Evolutionary conservation across 2,329 filamentous ascomycete genomes (phyloP).

Genomic region (Aspergillus pseudonomiae): DNA sequence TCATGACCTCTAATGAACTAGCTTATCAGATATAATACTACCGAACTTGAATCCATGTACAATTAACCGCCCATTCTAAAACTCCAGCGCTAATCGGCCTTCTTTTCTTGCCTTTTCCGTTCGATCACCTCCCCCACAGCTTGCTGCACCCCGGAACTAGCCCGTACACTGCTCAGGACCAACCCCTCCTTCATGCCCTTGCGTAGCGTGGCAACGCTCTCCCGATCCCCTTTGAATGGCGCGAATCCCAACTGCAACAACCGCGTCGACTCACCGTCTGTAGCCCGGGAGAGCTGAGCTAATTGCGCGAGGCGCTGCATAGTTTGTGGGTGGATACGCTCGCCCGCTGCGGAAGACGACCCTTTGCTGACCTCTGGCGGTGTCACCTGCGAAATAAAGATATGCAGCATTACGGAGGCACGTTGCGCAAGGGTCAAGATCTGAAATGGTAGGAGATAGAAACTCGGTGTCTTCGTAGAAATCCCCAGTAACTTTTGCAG

Average conservation of each 20-base stretch:
- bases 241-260: conserved; percentile 77
- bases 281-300: conserved; percentile 59
- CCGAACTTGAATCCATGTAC: not conserved
- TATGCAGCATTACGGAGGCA: conserved; percentile 75
- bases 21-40: not conserved
- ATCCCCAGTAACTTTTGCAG: conserved; percentile 36
- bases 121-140: conserved; percentile 71
- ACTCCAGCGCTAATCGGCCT: conserved; percentile 20
- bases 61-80: not conserved
- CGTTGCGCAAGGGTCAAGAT: conserved; percentile 74
- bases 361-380: conserved; percentile 61
- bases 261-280: conserved; percentile 70
- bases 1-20: not conserved
- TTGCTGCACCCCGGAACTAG: conserved; percentile 78
- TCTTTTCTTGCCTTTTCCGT: conserved; percentile 53
- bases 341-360: conserved; percentile 32
- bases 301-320: conserved; percentile 70
- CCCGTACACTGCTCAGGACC: conserved; percentile 80
- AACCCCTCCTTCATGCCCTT: conserved; percentile 82
- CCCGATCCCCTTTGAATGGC: conserved; percentile 75
- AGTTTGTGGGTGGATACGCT: conserved; percentile 49
- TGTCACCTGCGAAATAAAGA: conserved; percentile 79
- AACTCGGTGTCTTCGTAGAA: conserved; percentile 48
- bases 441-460: conserved; percentile 75
- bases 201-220: conserved; percentile 65